Evolutionary conservation across 371 early-diverging fungal species (phyloP), one percentile per base, ranked within the genome.

Genomic region (Encephalitozoon intestinalis): DNA sequence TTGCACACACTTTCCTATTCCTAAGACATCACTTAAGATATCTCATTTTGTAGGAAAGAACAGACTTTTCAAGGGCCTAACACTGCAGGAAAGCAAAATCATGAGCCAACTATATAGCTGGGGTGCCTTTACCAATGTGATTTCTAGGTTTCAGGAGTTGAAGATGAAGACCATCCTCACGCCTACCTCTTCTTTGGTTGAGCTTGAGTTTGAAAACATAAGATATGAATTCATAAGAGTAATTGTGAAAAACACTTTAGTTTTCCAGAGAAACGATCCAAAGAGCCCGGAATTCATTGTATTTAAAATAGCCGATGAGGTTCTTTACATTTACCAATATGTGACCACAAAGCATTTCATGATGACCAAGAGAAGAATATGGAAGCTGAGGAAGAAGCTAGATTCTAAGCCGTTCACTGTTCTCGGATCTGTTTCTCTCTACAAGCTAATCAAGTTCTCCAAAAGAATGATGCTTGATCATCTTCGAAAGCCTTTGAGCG

Each of bases 281-380:
- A 25, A 65, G 21, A 73, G 50, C 21, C 83, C 83, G 0, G 81
- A 83, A 65, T 83, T 83, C 68, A 64, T 83, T 43, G 70, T 70
- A 11, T 68, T 83, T 37, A 72, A 39, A 41, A 75, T 79, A 51
- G n/a, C n/a, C 1, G n/a, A 41, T 3, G 37, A 67, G 2, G 26
- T 28, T 0, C 68, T 83, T 21, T 67, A 69, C 43, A 44, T 83
- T 40, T 67, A 72, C 41, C 72, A 77, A 50, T 83, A 70, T 74
- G 54, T 50, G 1, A 41, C 23, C 12, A 58, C 44, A 1, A 26
- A 49, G 26, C 40, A 65, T 18, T 44, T 81, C 40, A 25, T 39
- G 23, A 49, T 80, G 4, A 74, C 41, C 1, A 31, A 70, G 21
- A 78, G 68, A 46, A 54, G 80, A 18, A 77, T 80, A 41, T 39